These are phyloP conservation scores for Ogataea henricii DNA, from an alignment of 805 yeast species.

Conservation along the genomic window DNA sequence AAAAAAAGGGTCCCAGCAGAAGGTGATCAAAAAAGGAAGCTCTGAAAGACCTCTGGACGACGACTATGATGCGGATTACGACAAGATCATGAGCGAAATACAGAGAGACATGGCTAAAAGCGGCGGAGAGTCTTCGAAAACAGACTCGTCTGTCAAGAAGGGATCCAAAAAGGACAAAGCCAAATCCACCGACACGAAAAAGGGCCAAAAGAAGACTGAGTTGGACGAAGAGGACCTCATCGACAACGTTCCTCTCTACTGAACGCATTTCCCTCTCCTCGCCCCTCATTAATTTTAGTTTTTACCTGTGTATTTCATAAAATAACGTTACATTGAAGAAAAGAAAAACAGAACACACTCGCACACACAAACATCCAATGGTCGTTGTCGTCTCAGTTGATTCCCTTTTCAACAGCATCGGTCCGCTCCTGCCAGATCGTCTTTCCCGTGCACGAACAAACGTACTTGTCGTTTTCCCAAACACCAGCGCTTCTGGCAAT, in stretches of 20 bases:
- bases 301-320: conserved; percentile 5
- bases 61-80: conserved; percentile 20
- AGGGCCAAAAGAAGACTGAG: conserved; percentile 5
- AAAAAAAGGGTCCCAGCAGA: neutral
- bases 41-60: conserved; percentile 24
- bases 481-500: conserved; percentile 95
- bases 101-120: conserved; percentile 1
- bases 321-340: conserved; percentile 1
- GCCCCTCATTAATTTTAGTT: no score
- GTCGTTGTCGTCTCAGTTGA: conserved; percentile 36
- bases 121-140: conserved; percentile 2
- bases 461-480: conserved; percentile 93
- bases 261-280: no score
- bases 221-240: conserved; percentile 21
- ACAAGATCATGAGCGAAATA: conserved; percentile 11
- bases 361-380: no score
- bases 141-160: neutral
- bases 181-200: neutral
- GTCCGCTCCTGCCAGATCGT: conserved; percentile 93
- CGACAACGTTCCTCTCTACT: conserved; percentile 15
- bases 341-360: neutral
- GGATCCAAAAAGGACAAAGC: conserved; percentile 3
- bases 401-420: conserved; percentile 69
- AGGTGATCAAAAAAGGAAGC: conserved; percentile 16
- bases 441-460: conserved; percentile 93